These are phyloP conservation scores for Castanea sativa DNA, from an alignment of 306 rosid species.

Conservation along the genomic window DNA sequence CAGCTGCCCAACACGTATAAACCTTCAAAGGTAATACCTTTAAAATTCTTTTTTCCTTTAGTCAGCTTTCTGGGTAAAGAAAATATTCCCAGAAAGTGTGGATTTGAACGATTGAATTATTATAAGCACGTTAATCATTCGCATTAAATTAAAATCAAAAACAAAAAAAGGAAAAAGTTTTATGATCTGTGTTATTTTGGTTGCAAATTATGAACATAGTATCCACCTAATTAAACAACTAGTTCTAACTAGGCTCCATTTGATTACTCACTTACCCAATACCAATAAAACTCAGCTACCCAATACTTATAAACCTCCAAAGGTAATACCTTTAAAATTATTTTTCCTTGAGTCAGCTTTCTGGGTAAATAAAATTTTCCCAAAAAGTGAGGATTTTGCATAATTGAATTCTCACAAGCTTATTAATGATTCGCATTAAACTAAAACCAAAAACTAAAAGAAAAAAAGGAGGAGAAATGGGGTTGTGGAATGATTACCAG, in stretches of 20 bases:
- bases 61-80: neutral
- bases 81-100: neutral
- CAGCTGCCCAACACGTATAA: neutral
- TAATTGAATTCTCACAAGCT: neutral
- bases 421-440: neutral
- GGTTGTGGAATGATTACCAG: slow-evolving; percentile 40
- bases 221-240: neutral
- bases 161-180: neutral
- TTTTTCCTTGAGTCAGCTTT: neutral
- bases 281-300: neutral
- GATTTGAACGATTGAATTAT: neutral
- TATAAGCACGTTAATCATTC: neutral
- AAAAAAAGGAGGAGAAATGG: neutral
- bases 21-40: neutral
- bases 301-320: neutral
- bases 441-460: too few relatives aligned
- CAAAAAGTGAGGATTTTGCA: neutral
- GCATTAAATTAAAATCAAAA: neutral
- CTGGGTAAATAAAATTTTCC: neutral
- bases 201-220: neutral
- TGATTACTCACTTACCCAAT: neutral
- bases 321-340: neutral
- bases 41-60: neutral
- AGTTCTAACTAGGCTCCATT: neutral
- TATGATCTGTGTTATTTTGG: neutral